Evolutionary conservation across 192 early-diverging fungal genomes (phyloP).

Genomic region (Allomyces macrogynus): DNA sequence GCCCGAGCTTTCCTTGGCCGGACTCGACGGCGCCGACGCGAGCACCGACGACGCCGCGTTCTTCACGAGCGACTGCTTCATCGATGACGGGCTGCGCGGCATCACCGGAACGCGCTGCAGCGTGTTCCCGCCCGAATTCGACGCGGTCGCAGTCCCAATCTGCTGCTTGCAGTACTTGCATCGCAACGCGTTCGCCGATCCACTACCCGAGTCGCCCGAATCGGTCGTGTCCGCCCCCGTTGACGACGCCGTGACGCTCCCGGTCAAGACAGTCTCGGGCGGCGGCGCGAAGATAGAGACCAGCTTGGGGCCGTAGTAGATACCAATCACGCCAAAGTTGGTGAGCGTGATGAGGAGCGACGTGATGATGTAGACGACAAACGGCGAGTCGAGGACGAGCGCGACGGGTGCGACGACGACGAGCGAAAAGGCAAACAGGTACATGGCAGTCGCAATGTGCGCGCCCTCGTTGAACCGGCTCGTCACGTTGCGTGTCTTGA

Average conservation of each 20-base stretch:
- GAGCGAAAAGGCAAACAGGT: not conserved
- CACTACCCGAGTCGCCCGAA: not conserved
- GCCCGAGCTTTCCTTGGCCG: too few relatives aligned
- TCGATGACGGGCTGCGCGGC: too few relatives aligned
- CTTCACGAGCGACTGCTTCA: too few relatives aligned
- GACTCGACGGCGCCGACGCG: too few relatives aligned
- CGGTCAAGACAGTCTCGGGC: not conserved
- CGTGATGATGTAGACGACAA: not conserved
- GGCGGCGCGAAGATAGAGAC: not conserved
- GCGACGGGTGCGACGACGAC: not conserved
- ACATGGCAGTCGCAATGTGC: not conserved
- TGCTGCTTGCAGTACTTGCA: constrained; percentile 1
- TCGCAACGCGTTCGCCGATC: not conserved
- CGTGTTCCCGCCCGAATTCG: too few relatives aligned
- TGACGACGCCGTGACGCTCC: not conserved
- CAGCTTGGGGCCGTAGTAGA: not conserved
- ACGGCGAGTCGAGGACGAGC: not conserved
- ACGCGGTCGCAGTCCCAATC: too few relatives aligned
- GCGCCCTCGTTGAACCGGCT: not conserved
- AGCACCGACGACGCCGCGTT: too few relatives aligned
- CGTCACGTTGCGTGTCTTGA: not conserved
- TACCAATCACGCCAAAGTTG: not conserved
- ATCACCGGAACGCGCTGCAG: too few relatives aligned
- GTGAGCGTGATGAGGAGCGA: not conserved
- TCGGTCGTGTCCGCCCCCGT: not conserved